Evolutionary conservation across 768 basidiomycete genomes (phyloP).

Genomic region (Mycena kentingensis): DNA sequence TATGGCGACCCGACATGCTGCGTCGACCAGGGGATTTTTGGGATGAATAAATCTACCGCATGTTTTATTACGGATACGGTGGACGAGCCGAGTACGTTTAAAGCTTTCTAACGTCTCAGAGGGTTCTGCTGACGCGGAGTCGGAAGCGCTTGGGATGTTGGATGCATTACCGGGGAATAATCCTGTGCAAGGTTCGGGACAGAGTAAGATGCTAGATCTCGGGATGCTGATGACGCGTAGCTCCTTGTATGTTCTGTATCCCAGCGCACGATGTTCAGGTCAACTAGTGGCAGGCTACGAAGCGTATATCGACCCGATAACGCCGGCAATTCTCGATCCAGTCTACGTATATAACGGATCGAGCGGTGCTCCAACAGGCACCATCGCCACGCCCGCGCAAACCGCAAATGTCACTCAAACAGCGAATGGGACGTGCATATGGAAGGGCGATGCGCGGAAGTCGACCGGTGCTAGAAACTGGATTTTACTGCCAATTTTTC

Average conservation of each 20-base stretch:
- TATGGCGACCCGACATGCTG: slow-evolving; percentile 29
- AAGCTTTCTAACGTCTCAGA: not conserved
- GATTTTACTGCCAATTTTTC: not conserved
- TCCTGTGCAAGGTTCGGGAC: slow-evolving; percentile 26
- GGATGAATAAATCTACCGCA: slow-evolving; percentile 20
- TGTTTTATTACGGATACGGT: slow-evolving; percentile 27
- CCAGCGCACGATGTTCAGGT: not conserved
- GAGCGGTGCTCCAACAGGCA: slow-evolving; percentile 25
- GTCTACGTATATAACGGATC: slow-evolving; percentile 28
- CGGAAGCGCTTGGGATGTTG: slow-evolving; percentile 19
- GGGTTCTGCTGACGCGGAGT: slow-evolving; percentile 1
- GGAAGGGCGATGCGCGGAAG: slow-evolving; percentile 15
- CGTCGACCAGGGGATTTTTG: slow-evolving; percentile 25
- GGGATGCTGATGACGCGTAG: too few relatives aligned
- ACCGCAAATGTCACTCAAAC: slow-evolving; percentile 25
- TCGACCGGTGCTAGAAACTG: not conserved
- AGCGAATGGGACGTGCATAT: slow-evolving; percentile 29
- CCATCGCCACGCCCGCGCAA: slow-evolving; percentile 24
- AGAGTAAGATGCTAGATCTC: too few relatives aligned
- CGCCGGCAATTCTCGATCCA: slow-evolving; percentile 30
- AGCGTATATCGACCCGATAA: slow-evolving; percentile 28
- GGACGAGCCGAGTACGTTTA: slow-evolving; percentile 21
- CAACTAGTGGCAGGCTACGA: slow-evolving; percentile 24
- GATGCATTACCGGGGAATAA: slow-evolving; percentile 31
- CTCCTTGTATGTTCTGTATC: slow-evolving; percentile 17